Percentiles rank a stretch among this genome's conserved stretches.
Evolutionary conservation across 768 basidiomycete genomes (phyloP).

Genomic region (Termitomyces heimii): DNA sequence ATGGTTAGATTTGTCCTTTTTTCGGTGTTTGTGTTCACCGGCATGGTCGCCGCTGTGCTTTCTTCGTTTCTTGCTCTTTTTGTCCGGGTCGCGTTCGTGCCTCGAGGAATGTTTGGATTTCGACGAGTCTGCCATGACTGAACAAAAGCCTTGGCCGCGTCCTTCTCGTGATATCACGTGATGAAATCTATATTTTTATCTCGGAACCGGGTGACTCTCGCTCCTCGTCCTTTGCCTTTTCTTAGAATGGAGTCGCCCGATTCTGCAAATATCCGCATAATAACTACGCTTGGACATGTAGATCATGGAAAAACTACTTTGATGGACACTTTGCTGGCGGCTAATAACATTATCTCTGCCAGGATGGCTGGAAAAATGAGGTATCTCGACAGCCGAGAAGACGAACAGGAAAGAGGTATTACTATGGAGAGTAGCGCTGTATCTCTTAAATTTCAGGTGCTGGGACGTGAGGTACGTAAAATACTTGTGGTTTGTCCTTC

Average conservation of each 20-base stretch:
- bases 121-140: conserved; percentile 11
- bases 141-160: not conserved
- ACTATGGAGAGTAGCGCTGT: conserved; percentile 99
- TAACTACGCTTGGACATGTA: conserved; percentile 85
- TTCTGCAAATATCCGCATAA: conserved; percentile 56
- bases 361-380: conserved; percentile 95
- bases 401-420: conserved; percentile 96
- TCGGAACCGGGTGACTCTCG: not conserved
- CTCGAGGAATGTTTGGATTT: conserved; percentile 21
- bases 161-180: conserved; percentile 18
- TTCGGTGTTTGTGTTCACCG: conserved; percentile 32
- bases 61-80: conserved; percentile 50
- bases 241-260: conserved; percentile 28
- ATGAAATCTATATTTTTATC: not conserved
- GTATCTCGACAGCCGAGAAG: conserved; percentile 92
- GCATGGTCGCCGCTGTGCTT: conserved; percentile 40
- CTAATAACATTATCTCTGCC: conserved; percentile 95
- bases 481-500: conserved; percentile 2
- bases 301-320: conserved; percentile 97
- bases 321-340: conserved; percentile 92
- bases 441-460: conserved; percentile 81
- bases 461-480: conserved; percentile 54
- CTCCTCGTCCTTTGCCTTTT: not conserved
- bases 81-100: conserved; percentile 35
- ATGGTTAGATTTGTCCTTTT: conserved; percentile 38